These are phyloP conservation scores for Solanum sitiens DNA, from an alignment of 257 asterid genomes.

Conservation along the genomic window DNA sequence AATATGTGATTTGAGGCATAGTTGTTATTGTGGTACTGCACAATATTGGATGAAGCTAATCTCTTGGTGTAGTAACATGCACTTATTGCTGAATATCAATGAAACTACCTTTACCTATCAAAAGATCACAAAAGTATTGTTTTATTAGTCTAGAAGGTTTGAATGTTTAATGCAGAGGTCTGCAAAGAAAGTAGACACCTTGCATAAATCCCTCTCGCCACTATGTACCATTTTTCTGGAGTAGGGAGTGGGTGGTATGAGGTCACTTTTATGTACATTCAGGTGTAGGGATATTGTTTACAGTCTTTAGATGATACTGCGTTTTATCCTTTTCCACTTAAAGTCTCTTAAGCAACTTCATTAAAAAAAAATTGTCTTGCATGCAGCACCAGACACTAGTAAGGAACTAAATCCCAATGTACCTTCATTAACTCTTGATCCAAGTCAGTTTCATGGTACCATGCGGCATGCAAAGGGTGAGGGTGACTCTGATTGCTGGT, in stretches of 20 bases:
- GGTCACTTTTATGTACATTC: not conserved
- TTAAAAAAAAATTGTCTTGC: slow-evolving; percentile 4
- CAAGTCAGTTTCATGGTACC: slow-evolving; percentile 56
- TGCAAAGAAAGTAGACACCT: not conserved
- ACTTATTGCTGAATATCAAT: not conserved
- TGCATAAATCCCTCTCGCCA: not conserved
- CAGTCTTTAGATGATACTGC: not conserved
- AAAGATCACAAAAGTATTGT: not conserved
- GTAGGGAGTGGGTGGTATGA: not conserved
- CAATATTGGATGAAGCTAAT: not conserved
- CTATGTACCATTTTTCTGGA: not conserved
- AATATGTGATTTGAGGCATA: not conserved
- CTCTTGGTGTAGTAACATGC: not conserved
- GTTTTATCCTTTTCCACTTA: not conserved
- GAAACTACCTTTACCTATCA: not conserved
- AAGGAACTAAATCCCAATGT: slow-evolving; percentile 41
- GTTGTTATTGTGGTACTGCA: not conserved
- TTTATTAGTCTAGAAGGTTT: not conserved
- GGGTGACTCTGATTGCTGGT: slow-evolving; percentile 78
- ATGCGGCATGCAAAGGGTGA: slow-evolving; percentile 74
- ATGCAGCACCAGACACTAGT: slow-evolving; percentile 37
- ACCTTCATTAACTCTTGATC: slow-evolving; percentile 44
- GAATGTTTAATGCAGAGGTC: not conserved
- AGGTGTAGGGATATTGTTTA: not conserved
- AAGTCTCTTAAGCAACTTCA: not conserved